These are phyloP conservation scores for Colletotrichum viniferum DNA, from an alignment of 2,329 filamentous ascomycete species.

Conservation along the genomic window DNA sequence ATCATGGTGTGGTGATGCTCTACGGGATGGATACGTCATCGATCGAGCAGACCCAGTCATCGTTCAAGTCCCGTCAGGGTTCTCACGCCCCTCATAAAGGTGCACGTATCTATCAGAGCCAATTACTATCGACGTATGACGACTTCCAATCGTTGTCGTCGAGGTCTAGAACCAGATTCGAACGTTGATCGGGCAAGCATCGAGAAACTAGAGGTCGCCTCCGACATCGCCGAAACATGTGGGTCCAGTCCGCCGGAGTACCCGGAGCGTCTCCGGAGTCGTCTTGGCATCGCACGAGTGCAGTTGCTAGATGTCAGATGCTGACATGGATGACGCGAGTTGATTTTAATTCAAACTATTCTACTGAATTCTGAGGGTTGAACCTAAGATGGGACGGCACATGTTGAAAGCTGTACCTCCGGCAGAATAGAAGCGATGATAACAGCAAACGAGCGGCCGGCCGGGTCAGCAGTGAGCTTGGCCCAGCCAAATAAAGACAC, in stretches of 20 bases:
- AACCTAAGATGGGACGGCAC: rapidly evolving
- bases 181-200: background rate
- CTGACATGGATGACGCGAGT: rapidly evolving
- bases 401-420: background rate
- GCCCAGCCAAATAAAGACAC: background rate
- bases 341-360: background rate
- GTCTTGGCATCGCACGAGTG: background rate
- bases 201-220: background rate
- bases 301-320: rapidly evolving
- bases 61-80: background rate
- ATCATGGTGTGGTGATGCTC: background rate
- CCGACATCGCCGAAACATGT: background rate
- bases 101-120: background rate
- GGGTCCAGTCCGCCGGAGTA: rapidly evolving
- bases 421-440: background rate
- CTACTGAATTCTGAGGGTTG: background rate
- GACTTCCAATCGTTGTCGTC: background rate
- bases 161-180: rapidly evolving
- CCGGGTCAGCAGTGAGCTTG: background rate
- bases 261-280: background rate
- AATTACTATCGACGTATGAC: background rate
- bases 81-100: background rate
- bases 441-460: background rate
- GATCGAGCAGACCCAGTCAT: background rate
- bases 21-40: conserved; percentile 6